These are phyloP conservation scores for Sugiyamaella pinicola DNA, from an alignment of 1,139 yeast species.

Conservation along the genomic window DNA sequence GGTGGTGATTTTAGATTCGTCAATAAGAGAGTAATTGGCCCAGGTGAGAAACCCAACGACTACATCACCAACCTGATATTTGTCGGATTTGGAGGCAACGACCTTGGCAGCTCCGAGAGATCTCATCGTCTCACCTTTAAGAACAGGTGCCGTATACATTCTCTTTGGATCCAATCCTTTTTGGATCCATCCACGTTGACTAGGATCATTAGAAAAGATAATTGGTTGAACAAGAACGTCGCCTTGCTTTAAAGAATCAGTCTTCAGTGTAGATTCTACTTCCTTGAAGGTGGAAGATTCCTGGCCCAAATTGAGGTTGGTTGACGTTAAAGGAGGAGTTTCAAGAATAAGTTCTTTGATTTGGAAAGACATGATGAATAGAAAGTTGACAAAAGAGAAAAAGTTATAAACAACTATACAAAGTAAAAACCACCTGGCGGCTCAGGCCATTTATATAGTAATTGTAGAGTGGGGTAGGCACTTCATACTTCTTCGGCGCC, in stretches of 20 bases:
- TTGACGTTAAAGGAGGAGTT: constrained; percentile 5
- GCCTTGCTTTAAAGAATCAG: constrained; percentile 45
- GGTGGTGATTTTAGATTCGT: constrained; percentile 22
- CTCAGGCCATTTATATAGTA: neutral
- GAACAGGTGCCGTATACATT: constrained; percentile 53
- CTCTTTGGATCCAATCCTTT: constrained; percentile 40
- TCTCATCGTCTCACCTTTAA: constrained; percentile 53
- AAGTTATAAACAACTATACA: neutral
- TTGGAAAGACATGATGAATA: constrained; percentile 6
- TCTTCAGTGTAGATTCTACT: constrained; percentile 16
- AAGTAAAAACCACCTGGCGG: neutral
- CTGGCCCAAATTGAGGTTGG: constrained; percentile 8
- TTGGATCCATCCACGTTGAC: constrained; percentile 63
- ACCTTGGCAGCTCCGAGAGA: constrained; percentile 56
- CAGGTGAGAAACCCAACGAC: constrained; percentile 47
- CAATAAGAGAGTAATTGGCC: constrained; percentile 47
- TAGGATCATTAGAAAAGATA: constrained; percentile 66
- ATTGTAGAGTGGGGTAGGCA: neutral
- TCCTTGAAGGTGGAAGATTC: constrained; percentile 10
- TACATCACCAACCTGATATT: constrained; percentile 50
- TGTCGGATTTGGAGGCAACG: constrained; percentile 47
- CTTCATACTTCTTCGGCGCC: neutral
- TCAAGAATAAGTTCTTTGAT: constrained; percentile 8
- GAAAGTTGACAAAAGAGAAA: neutral
- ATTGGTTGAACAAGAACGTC: constrained; percentile 53